A percentile compares a stretch with the other conserved stretches of the same genome.
phyloP scores from a whole-genome alignment of 352 stramenopile species.

The Phytophthora pisi region DNA sequence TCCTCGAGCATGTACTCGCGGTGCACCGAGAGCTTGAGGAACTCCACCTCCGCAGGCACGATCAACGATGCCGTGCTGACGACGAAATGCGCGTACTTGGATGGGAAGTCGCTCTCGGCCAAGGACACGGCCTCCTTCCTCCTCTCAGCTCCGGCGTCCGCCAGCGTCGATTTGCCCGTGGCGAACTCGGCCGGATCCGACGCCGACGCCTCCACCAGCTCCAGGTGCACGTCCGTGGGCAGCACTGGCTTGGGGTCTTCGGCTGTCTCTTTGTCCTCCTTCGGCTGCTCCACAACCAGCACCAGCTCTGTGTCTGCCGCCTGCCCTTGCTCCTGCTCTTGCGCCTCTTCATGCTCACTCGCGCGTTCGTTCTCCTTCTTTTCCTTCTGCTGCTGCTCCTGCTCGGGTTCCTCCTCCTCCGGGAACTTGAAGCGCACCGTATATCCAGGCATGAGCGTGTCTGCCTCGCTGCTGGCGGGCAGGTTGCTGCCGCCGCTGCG shows the following conservation, averaged over 20 bases:
- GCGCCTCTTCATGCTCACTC: constrained; percentile 7
- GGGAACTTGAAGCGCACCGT: constrained; percentile 39
- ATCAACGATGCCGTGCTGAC: constrained; percentile 66
- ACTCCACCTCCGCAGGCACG: constrained; percentile 68
- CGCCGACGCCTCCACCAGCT: constrained; percentile 34
- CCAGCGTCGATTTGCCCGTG: constrained; percentile 37
- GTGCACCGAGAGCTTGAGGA: constrained; percentile 69
- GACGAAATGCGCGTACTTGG: constrained; percentile 81
- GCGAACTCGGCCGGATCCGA: constrained; percentile 37
- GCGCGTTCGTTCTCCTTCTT: not conserved
- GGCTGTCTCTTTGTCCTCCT: constrained; percentile 22
- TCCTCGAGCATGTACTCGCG: constrained; percentile 71
- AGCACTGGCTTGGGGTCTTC: constrained; percentile 18
- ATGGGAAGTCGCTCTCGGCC: constrained; percentile 62
- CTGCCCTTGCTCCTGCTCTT: constrained; percentile 2
- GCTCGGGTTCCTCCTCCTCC: constrained; percentile 25
- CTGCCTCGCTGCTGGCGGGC: constrained; percentile 15
- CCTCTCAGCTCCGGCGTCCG: constrained; percentile 36
- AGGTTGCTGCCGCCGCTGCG: constrained; percentile 31
- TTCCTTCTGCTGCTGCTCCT: constrained; percentile 9
- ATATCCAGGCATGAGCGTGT: constrained; percentile 33
- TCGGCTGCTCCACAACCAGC: constrained; percentile 20
- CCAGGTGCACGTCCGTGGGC: constrained; percentile 31
- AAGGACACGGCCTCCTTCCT: constrained; percentile 49
- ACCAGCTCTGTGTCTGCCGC: constrained; percentile 12